Conservation (phyloP, 768 basidiomycete species). For the Xanthoconium stramineum region DNA sequence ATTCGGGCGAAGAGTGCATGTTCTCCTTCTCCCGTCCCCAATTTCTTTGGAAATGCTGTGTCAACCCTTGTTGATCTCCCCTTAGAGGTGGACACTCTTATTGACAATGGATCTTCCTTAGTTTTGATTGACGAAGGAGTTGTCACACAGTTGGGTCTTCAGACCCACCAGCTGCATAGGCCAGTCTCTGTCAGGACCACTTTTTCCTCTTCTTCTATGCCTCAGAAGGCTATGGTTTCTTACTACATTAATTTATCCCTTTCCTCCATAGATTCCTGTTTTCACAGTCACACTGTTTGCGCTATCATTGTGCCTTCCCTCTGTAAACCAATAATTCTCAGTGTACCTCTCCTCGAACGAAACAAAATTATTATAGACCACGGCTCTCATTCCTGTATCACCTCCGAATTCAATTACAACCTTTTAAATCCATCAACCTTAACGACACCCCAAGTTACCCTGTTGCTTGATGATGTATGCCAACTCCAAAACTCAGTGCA, state of each 20-base stretch:
- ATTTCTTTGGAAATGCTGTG: conserved; percentile 9
- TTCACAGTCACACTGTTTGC: background rate
- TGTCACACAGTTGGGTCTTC: background rate
- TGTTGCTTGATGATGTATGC: background rate
- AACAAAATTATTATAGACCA: conserved; percentile 37
- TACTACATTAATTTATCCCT: conserved; percentile 6
- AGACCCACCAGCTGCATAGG: no score
- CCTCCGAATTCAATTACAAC: conserved; percentile 4
- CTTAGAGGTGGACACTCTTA: conserved; percentile 11
- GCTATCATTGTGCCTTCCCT: conserved; percentile 27
- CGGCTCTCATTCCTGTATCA: background rate
- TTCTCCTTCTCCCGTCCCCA: conserved; percentile 3
- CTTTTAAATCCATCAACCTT: background rate
- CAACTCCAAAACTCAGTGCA: background rate
- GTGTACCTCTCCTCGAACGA: conserved; percentile 31
- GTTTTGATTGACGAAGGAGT: conserved; percentile 28
- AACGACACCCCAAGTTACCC: background rate
- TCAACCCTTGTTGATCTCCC: background rate
- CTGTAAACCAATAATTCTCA: conserved; percentile 30
- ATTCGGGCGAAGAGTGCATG: conserved; percentile 18
- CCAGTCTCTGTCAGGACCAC: background rate
- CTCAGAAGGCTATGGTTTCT: no score
- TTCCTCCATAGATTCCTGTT: conserved; percentile 1
- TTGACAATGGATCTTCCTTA: conserved; percentile 31
- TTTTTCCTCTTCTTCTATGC: background rate